Evolutionary conservation across 139 green algal genomes (phyloP).

Genomic region (Chlorella vulgaris): DNA sequence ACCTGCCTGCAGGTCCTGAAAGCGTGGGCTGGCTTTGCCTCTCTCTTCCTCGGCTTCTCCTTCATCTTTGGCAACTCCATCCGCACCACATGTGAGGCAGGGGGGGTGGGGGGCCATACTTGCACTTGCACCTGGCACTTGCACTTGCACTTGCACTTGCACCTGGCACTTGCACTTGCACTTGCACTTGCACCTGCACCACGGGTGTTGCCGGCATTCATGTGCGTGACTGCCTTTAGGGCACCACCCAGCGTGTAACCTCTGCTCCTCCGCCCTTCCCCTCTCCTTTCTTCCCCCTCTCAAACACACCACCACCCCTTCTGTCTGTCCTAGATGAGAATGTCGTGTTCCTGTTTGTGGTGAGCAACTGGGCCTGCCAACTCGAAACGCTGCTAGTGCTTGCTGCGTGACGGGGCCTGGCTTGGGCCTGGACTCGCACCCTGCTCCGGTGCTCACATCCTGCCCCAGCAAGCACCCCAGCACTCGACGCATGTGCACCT

Average conservation of each 20-base stretch:
- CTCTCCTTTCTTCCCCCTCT: background rate
- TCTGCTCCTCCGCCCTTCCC: background rate
- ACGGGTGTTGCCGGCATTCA: background rate
- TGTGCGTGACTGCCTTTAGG: background rate
- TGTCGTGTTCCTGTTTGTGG: conserved; percentile 39
- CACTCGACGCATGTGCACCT: background rate
- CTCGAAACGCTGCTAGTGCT: no score
- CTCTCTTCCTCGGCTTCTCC: conserved; percentile 26
- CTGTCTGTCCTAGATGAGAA: conserved; percentile 37
- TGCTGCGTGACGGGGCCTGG: no score
- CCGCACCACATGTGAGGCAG: conserved; percentile 23
- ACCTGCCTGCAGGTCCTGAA: conserved; percentile 1
- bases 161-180: no score
- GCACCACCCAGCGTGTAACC: background rate
- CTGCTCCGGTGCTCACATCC: no score
- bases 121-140: no score
- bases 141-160: no score
- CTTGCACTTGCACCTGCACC: no score
- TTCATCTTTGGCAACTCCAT: conserved; percentile 50
- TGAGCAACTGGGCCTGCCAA: no score
- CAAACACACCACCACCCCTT: background rate
- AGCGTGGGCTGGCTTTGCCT: conserved; percentile 6
- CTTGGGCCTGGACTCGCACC: no score
- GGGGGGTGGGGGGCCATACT: background rate
- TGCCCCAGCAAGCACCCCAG: no score